Evolutionary conservation across 2,329 filamentous ascomycete species (phyloP), one percentile per base, ranked within the genome.

Genomic region (Fusarium mundagurra): DNA sequence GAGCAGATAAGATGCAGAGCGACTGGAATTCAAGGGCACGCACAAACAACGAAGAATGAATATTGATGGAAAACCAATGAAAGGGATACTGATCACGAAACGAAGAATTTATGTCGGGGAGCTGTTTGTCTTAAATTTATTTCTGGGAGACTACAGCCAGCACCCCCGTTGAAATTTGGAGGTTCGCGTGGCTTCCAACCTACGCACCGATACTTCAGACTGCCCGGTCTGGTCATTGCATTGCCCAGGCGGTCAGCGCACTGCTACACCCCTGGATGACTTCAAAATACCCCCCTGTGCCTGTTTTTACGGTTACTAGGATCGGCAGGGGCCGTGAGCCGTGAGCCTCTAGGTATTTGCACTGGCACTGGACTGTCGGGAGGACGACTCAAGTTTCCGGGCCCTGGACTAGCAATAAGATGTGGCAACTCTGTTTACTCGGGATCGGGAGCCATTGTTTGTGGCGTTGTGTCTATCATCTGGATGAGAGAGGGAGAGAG

Each of bases 251-350:
- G 72, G 72, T 75, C 72, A 75, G 54, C 72, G 27, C 55, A 66
- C 61, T 55, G 51, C 31, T 50, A 59, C 48, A 75, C 72, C 72
- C 72, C 72, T 75, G 72, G 72, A 75, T 71, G 60, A 63, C 59
- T 33, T 61, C 55, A 38, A 61, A 64, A 64, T 39, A 62, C 60
- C 64, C 75, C 75, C 76, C 74, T 76, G 60, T 64, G 64, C 64
- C 53, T 70, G 63, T 64, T 59, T 65, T 74, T 72, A 44, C 65
- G 59, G 75, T 71, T 73, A 41, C 75, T 70, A 72, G 75, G 76
- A 78, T 78, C 76, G 69, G 76, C 76, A 78, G 75, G 76, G 76
- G 76, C 73, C 72, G 69, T 70, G 73, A 76, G 72, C 66, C 63
- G 57, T 60, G 43, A 60, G 57, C 72, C 64, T 73, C 65, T 68